Evolutionary conservation across 2,329 filamentous ascomycete species (phyloP), one percentile per base, ranked within the genome.

Genomic region (Colletotrichum simmondsii): DNA sequence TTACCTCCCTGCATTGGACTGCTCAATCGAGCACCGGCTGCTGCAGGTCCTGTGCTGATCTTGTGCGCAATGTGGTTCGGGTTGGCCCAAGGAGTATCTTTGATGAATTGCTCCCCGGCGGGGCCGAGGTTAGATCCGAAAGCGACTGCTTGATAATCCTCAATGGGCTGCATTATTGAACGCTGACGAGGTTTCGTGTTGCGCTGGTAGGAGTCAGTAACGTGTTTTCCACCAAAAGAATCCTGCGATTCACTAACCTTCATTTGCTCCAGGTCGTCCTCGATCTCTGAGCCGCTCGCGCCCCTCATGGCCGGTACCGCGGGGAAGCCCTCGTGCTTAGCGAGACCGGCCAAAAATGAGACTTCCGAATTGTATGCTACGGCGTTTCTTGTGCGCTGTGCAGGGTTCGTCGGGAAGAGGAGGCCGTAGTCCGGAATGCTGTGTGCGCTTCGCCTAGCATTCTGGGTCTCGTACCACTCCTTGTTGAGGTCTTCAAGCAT

Each of bases 291-390:
- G 26, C 89, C 83, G 49, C 92, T 92, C 30, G 94, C 93, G 54
- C 93, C 89, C 71, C 87, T 87, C 83, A 99, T 92, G 42, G 94
- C 89, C 24, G 97, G 97, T n/a, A 95, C 97, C 37, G 96, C 95
- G 46, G 97, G 97, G 83, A 99, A 99, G 28, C 97, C 97, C 78
- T 97, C 92, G 81, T 98, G 95, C 83, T 98, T 98, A 46, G 96
- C 95, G 64, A 98, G 88, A 49, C 96, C 96, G 6, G 95, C 92
- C 70, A 99, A 85, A 32, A 98, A 91, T 0, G 95, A 97, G 5
- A 99, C 95, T 81, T 99, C 97, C 76, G 93, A 94, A 81, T 98
- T 98, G 85, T 98, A 98, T 59, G 95, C 93, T 62, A 95, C 90
- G 77, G 97, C 95, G 75, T 98, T 94, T 74, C 91, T 89, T 73